A percentile compares a stretch with the other conserved stretches of the same genome.
Conservation (phyloP, 2,329 filamentous ascomycete species). For the Colletotrichum lentis region DNA sequence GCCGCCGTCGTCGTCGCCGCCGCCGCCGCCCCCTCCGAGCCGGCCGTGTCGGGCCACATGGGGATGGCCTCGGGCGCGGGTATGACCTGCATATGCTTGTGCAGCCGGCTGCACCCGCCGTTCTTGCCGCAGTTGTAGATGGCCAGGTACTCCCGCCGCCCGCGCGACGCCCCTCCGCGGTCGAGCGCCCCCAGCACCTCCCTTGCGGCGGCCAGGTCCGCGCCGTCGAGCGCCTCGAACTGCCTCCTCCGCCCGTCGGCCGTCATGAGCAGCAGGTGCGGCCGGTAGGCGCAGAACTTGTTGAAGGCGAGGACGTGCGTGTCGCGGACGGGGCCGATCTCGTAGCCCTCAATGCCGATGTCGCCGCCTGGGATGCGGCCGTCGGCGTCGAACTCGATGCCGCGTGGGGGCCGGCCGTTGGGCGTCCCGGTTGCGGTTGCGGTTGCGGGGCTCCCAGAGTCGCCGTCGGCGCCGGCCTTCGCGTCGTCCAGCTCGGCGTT, state of each 20-base stretch:
- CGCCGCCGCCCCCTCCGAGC: neutral
- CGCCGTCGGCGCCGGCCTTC: neutral
- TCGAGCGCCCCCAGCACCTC: neutral
- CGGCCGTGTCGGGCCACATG: conserved; percentile 39
- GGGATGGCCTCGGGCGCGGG: conserved; percentile 45
- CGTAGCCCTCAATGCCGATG: conserved; percentile 52
- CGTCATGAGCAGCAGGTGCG: conserved; percentile 58
- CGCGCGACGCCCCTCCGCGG: conserved; percentile 1
- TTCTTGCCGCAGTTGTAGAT: conserved; percentile 58
- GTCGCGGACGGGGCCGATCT: conserved; percentile 49
- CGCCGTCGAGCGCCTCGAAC: conserved; percentile 50
- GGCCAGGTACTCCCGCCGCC: conserved; percentile 47
- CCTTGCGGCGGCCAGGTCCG: conserved; percentile 51
- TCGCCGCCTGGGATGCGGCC: conserved; percentile 49
- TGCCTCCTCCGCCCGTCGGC: conserved; percentile 57
- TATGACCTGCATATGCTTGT: conserved; percentile 59
- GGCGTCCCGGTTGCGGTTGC: neutral
- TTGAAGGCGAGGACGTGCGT: conserved; percentile 58
- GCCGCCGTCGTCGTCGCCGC: neutral
- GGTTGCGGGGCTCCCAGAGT: neutral
- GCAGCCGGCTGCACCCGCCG: conserved; percentile 56
- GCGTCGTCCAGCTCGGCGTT: conserved; percentile 26
- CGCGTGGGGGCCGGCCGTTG: neutral
- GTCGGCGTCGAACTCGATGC: conserved; percentile 5
- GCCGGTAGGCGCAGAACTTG: conserved; percentile 57